These are phyloP conservation scores for Raddia distichophylla DNA, from an alignment of 176 grass and related monocot species.

Conservation along the genomic window DNA sequence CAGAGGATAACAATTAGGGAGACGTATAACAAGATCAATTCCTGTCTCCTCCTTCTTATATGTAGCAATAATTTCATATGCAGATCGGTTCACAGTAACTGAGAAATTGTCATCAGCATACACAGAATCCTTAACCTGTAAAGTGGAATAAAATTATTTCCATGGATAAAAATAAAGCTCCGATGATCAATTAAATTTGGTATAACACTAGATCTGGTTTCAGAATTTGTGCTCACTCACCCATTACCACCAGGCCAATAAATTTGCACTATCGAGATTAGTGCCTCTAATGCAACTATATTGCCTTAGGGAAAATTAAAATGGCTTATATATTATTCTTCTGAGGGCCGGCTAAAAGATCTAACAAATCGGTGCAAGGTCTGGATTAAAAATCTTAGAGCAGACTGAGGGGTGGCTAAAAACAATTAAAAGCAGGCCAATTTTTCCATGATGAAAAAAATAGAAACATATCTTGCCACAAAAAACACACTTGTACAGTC, in stretches of 20 bases:
- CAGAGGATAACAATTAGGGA: conserved; percentile 82
- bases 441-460: conserved; percentile 19
- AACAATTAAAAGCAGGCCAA: not conserved
- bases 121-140: conserved; percentile 78
- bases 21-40: conserved; percentile 90
- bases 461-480: not conserved
- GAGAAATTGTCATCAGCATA: conserved; percentile 87
- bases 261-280: not conserved
- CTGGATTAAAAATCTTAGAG: not conserved
- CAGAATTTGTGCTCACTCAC: not conserved
- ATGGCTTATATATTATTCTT: conserved; percentile 12
- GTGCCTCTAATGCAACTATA: not conserved
- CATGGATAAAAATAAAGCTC: not conserved
- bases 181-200: not conserved
- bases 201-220: not conserved
- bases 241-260: not conserved
- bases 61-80: conserved; percentile 88
- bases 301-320: not conserved
- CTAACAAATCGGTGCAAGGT: not conserved
- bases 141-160: not conserved
- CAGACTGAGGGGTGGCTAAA: not conserved
- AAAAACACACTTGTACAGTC: not conserved
- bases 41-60: conserved; percentile 98
- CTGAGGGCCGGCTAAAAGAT: not conserved
- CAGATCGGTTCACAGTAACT: conserved; percentile 71